phyloP scores from a whole-genome alignment of 2,329 filamentous ascomycete genomes.

The Penicillium capsulatum region DNA sequence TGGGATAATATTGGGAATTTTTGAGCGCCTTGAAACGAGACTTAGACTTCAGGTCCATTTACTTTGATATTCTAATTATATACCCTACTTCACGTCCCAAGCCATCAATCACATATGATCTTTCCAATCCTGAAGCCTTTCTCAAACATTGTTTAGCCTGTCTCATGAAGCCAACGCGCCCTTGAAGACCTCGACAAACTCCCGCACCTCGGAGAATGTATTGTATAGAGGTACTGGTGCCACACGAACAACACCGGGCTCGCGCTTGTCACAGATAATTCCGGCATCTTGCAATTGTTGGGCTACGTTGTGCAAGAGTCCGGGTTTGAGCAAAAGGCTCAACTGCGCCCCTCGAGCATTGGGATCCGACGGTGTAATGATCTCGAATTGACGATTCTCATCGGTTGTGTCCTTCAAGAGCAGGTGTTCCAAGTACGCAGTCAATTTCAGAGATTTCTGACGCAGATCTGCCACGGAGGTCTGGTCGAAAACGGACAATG shows the following conservation, averaged over 20 bases:
- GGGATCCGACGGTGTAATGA: conserved; percentile 66
- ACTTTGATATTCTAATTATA: too few species aligned
- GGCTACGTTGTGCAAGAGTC: conserved; percentile 65
- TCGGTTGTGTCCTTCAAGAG: conserved; percentile 45
- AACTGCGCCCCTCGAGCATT: conserved; percentile 70
- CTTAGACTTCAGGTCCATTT: background rate
- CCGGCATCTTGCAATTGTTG: conserved; percentile 62
- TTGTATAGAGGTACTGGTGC: conserved; percentile 82
- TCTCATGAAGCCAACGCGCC: conserved; percentile 23
- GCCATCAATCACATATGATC: too few species aligned
- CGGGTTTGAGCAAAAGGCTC: conserved; percentile 66
- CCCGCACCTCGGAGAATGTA: conserved; percentile 66
- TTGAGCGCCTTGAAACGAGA: conserved; percentile 10
- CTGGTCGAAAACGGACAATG: conserved; percentile 67
- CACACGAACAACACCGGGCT: conserved; percentile 76
- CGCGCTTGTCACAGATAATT: conserved; percentile 75
- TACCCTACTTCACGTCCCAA: too few species aligned
- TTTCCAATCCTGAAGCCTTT: too few species aligned
- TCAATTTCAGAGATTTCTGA: conserved; percentile 66
- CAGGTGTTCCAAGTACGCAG: conserved; percentile 68
- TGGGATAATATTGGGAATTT: conserved; percentile 36
- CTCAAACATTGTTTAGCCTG: too few species aligned
- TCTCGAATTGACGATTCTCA: conserved; percentile 46
- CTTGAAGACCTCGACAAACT: conserved; percentile 46
- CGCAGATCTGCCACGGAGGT: conserved; percentile 65